Base-by-base conservation (phyloP, 1,139 yeast genomes). In the Torulaspora pretoriensis region DNA sequence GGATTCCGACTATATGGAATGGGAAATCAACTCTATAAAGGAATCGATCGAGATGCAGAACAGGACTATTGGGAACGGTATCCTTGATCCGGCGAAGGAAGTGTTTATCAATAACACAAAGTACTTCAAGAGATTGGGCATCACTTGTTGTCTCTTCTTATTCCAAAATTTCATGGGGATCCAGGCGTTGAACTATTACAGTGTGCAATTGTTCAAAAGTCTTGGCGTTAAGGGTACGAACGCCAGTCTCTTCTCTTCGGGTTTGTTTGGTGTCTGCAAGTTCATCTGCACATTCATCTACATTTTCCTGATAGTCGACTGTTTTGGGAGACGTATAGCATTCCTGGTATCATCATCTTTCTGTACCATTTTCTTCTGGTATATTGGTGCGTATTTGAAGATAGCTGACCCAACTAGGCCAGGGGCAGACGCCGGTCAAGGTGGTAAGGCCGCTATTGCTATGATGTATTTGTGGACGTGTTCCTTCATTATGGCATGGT, bases 141-240 rank as follows among this genome's bases (percentile, higher is more conserved):
- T 77, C 12, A 61, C 72, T 37, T 55, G 67, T 38, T 68, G 77
- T 14, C 80, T 78, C 53, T 49, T 80, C 37, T 67, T 80, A 44
- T 78, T 80, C 38, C 84, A 80, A 64, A 61, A 61, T 42, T 77
- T 82, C 77, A 68, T 78, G 36, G 85, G 85, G 40, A 80, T 83
- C 22, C 79, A 78, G 51, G 78, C 83, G 2, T 68, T 78, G 40
- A 78, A 81, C n/a, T 75, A 78, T 44, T 78, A 78, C 56, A 77
- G 84, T 16, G 73, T 80, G 16, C 75, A 75, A 47, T 68, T 80
- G 47, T 78, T 80, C 56, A 68, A 69, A 27, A 68, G 77, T 45
- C 72, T 75, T 43, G 84, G 84, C n/a, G 59, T 68, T 27, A 57
- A 55, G 14, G 63, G 67, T 16, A 61, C 67, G 28, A 61, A 63